A percentile compares a stretch with the other conserved stretches of the same genome.
phyloP scores from a whole-genome alignment of 2,329 filamentous ascomycete species.

The Knufia fluminis region DNA sequence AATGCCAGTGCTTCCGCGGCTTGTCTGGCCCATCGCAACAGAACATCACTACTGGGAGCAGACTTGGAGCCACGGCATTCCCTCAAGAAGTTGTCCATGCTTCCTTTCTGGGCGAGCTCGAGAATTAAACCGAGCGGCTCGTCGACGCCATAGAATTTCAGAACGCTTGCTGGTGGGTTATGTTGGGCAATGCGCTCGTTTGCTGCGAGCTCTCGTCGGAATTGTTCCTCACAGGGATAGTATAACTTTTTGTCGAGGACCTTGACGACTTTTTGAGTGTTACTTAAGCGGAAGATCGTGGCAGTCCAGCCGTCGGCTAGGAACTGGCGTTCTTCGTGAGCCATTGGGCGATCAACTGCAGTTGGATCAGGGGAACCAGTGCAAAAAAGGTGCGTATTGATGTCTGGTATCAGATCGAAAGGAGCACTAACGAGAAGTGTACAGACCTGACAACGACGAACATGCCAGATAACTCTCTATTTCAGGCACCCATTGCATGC shows the following conservation, averaged over 20 bases:
- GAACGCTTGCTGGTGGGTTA: neutral
- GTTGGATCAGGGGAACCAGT: too few relatives aligned
- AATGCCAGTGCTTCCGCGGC: conserved; percentile 19
- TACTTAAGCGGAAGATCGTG: neutral
- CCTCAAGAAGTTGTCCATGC: neutral
- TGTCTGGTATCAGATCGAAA: too few relatives aligned
- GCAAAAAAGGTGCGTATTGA: too few relatives aligned
- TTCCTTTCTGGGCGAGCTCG: neutral
- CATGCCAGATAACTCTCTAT: too few relatives aligned
- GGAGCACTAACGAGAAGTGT: too few relatives aligned
- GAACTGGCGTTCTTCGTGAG: neutral
- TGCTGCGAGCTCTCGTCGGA: neutral
- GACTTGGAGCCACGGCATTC: neutral
- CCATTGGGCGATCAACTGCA: neutral
- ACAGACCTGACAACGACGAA: too few relatives aligned
- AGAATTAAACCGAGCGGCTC: neutral
- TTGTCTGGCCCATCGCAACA: conserved; percentile 17
- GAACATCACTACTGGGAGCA: neutral
- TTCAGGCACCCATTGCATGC: too few relatives aligned
- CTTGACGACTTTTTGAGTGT: neutral
- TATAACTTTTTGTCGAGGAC: neutral
- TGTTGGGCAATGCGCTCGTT: neutral
- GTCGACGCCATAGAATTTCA: neutral
- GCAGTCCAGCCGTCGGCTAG: neutral
- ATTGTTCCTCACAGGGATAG: neutral